Conservation (phyloP, 129 eudicot species). For the Logfia minima region DNA sequence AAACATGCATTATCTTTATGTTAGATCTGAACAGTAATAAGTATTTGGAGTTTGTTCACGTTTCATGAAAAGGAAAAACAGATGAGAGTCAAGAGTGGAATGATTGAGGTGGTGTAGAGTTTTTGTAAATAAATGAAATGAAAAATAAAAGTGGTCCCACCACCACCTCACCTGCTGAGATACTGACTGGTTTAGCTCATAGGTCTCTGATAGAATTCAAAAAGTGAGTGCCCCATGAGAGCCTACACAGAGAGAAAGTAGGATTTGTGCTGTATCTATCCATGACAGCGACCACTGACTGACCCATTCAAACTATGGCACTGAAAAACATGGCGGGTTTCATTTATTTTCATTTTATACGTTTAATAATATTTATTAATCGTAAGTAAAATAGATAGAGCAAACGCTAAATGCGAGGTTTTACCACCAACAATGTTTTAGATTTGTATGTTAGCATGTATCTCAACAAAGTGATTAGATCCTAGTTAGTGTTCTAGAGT, state of each 20-base stretch:
- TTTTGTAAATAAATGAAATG: slow-evolving; percentile 29
- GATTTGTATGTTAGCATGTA: too few relatives aligned
- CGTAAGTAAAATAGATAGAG: too few relatives aligned
- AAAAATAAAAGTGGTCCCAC: slow-evolving; percentile 26
- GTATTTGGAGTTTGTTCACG: slow-evolving; percentile 28
- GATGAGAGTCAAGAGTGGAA: slow-evolving; percentile 30
- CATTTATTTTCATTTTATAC: background rate
- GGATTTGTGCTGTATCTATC: slow-evolving; percentile 44
- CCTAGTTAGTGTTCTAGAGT: too few relatives aligned
- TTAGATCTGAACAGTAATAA: slow-evolving; percentile 7
- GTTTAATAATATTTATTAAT: too few relatives aligned
- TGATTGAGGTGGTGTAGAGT: slow-evolving; percentile 23
- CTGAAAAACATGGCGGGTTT: slow-evolving; percentile 49
- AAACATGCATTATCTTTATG: slow-evolving; percentile 6
- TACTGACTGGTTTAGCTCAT: slow-evolving; percentile 30
- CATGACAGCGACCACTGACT: slow-evolving; percentile 47
- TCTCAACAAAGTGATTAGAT: too few relatives aligned
- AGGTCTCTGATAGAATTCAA: slow-evolving; percentile 28
- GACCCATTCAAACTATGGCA: slow-evolving; percentile 58
- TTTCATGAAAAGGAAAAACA: slow-evolving; percentile 19
- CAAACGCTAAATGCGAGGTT: too few relatives aligned
- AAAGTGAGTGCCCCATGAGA: slow-evolving; percentile 47
- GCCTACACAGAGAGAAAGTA: slow-evolving; percentile 29
- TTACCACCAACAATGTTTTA: too few relatives aligned
- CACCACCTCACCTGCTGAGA: slow-evolving; percentile 15